Conservation (phyloP, 441 rosid species). For the Breynia disticha region DNA sequence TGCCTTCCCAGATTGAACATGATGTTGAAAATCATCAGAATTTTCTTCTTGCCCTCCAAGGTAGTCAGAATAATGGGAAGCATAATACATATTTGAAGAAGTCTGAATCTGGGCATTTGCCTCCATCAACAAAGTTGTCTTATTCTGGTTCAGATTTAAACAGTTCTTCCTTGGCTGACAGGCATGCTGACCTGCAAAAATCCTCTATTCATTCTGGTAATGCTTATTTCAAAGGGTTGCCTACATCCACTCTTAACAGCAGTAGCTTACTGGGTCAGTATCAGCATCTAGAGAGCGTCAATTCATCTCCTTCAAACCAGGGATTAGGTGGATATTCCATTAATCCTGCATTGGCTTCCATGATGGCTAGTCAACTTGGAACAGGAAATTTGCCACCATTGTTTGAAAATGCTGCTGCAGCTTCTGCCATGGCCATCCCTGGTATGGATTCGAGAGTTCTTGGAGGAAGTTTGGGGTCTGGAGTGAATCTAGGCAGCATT, state of each 20-base stretch:
- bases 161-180: conserved; percentile 27
- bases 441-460: conserved; percentile 56
- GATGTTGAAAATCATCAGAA: conserved; percentile 45
- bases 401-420: conserved; percentile 60
- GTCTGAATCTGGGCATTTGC: conserved; percentile 41
- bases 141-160: conserved; percentile 29
- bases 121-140: conserved; percentile 24
- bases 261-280: conserved; percentile 42
- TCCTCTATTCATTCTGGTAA: conserved; percentile 25
- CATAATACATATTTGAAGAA: conserved; percentile 40
- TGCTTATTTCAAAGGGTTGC: conserved; percentile 56
- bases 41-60: conserved; percentile 48
- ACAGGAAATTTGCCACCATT: conserved; percentile 46
- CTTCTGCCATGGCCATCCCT: conserved; percentile 51
- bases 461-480: conserved; percentile 46
- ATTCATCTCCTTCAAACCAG: conserved; percentile 38
- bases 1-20: conserved; percentile 31
- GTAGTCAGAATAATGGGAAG: conserved; percentile 36
- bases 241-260: conserved; percentile 39
- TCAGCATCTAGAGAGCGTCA: conserved; percentile 44
- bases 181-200: conserved; percentile 39
- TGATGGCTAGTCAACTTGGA: conserved; percentile 63
- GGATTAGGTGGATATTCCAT: conserved; percentile 41
- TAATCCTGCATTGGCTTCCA: conserved; percentile 52
- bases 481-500: conserved; percentile 28